Evolutionary conservation across 768 basidiomycete species (phyloP).

Genomic region (Suillus ampliporus): DNA sequence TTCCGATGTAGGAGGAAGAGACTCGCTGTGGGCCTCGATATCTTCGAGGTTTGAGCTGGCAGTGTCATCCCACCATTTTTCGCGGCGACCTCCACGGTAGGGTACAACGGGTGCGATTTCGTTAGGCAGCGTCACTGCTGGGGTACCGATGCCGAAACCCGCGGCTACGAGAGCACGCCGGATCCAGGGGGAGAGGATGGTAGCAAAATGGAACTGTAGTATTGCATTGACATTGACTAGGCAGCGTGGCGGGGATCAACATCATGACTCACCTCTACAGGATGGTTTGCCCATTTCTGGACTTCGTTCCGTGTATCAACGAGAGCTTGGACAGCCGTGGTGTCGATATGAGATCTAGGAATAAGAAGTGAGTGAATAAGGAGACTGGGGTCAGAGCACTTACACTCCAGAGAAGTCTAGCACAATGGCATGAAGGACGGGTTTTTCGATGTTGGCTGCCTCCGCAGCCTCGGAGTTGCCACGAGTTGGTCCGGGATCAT

Average conservation of each 20-base stretch:
- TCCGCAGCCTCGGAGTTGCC: conserved; percentile 53
- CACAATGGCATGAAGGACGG: conserved; percentile 83
- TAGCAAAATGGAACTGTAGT: conserved; percentile 89
- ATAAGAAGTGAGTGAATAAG: conserved; percentile 5
- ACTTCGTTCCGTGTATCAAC: conserved; percentile 87
- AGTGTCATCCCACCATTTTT: conserved; percentile 21
- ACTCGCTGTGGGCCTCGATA: conserved; percentile 35
- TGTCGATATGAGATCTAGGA: conserved; percentile 83
- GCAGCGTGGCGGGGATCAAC: background rate
- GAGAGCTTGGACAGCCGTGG: conserved; percentile 88
- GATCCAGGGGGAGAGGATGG: conserved; percentile 92
- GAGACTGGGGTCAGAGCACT: conserved; percentile 30
- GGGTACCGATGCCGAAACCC: conserved; percentile 82
- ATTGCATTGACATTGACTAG: conserved; percentile 13
- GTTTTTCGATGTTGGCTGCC: conserved; percentile 57
- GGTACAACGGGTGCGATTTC: conserved; percentile 86
- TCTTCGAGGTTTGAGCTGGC: conserved; percentile 28
- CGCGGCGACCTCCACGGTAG: conserved; percentile 50
- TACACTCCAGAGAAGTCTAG: conserved; percentile 89
- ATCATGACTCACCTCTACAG: conserved; percentile 61
- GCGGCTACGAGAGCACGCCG: conserved; percentile 87
- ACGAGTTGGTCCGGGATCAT: conserved; percentile 80
- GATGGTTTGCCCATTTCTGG: conserved; percentile 84
- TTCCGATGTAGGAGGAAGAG: conserved; percentile 10
- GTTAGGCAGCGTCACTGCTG: conserved; percentile 44